Evolutionary conservation across 352 stramenopile genomes (phyloP), one percentile per base, ranked within the genome.

Genomic region (Phytophthora sp.): DNA sequence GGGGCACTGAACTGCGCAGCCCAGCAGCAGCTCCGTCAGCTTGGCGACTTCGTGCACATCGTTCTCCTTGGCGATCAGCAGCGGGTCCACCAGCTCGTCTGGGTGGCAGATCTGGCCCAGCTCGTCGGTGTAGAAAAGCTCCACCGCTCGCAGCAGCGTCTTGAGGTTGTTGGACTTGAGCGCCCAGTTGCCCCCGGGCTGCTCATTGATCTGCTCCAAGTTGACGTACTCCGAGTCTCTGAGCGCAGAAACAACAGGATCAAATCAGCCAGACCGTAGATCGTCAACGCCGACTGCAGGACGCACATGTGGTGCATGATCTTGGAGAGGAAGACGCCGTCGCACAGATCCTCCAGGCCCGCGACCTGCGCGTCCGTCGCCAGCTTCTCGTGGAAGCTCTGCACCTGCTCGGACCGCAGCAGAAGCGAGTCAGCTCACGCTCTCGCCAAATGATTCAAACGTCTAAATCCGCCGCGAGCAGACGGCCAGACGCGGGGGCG

Each of bases 251-350:
- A 44, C 20, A 35, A 15, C 37, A 57, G 28, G 32, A 21, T 20
- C 26, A 4, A 43, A 32, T 7, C 39, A 54, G 62, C 60, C 30
- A 65, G 54, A 62, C 24, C 13, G 24, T 58, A 13, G 35, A 31
- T 17, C 23, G 17, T 32, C 12, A 37, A 23, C 17, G 24, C n/a
- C 32, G 34, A 15, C 21, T 50, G 26, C 27, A 48, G 26, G 38
- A 78, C 81, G 57, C 74, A 95, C 87, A 95, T 92, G 66, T 89
- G 74, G 62, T 95, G 81, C 79, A 95, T 88, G 56, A 95, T 81
- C 60, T 89, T 84, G 50, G 81, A 74, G 38, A 95, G 72, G 59
- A 95, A 92, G 43, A 95, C 82, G 51, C 87, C 87, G 55, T 95
- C 84, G 49, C 78, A 85, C 28, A 93, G 77, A 55, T 91, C 84